Evolutionary conservation across 192 early-diverging fungal species (phyloP).

Genomic region (Mortierella claussenii): DNA sequence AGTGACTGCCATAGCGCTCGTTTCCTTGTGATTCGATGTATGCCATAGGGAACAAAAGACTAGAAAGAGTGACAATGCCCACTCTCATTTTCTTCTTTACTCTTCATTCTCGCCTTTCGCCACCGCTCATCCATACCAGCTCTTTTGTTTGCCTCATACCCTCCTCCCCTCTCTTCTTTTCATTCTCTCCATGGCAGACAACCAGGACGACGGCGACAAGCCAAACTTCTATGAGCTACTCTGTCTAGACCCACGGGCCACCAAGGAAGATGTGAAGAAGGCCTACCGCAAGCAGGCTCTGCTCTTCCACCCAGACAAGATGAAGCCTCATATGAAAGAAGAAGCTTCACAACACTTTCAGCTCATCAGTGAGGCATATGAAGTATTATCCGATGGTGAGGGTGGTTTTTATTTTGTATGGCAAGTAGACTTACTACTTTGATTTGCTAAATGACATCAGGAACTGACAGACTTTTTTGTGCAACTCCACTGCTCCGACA

Average conservation of each 20-base stretch:
- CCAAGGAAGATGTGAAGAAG: conserved; percentile 55
- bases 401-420: neutral
- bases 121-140: no score
- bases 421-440: no score
- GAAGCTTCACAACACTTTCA: conserved; percentile 53
- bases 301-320: conserved; percentile 91
- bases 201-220: conserved; percentile 17
- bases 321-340: conserved; percentile 60
- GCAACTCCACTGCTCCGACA: no score
- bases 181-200: no score
- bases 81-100: no score
- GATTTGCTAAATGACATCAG: no score
- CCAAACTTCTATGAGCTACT: conserved; percentile 58
- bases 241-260: conserved; percentile 51
- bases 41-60: no score
- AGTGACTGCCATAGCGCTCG: no score
- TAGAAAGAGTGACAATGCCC: no score
- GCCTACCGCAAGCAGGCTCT: conserved; percentile 75
- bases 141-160: neutral
- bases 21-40: no score
- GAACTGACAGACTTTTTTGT: no score
- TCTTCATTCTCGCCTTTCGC: no score
- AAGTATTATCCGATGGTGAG: conserved; percentile 45
- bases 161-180: neutral
- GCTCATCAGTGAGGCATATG: conserved; percentile 48